These are phyloP conservation scores for Xylaria grammica DNA, from an alignment of 495 filamentous ascomycete genomes.

Conservation along the genomic window DNA sequence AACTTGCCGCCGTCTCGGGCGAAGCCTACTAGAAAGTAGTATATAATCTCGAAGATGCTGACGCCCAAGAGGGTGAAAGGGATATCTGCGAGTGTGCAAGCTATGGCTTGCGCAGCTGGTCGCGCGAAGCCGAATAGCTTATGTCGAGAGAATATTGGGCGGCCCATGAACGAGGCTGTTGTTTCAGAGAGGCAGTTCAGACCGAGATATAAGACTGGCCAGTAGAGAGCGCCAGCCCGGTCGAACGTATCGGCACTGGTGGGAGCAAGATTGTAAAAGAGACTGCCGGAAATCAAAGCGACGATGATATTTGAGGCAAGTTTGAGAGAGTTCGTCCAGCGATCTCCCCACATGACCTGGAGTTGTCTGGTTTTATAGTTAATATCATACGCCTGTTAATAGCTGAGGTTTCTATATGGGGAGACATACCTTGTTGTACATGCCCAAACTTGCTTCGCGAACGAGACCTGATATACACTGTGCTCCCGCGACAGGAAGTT, in stretches of 20 bases:
- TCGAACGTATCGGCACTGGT: slow-evolving; percentile 61
- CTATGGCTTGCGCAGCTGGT: slow-evolving; percentile 78
- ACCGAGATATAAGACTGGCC: slow-evolving; percentile 80
- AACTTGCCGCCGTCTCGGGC: slow-evolving; percentile 75
- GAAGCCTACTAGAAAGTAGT: slow-evolving; percentile 80
- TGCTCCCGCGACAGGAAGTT: slow-evolving; percentile 43
- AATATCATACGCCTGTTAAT: slow-evolving; percentile 5
- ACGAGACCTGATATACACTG: slow-evolving; percentile 55
- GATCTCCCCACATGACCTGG: not conserved
- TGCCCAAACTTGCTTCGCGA: not conserved
- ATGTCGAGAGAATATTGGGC: slow-evolving; percentile 81
- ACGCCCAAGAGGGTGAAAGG: slow-evolving; percentile 75
- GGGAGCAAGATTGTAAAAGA: slow-evolving; percentile 73
- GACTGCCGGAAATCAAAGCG: slow-evolving; percentile 74
- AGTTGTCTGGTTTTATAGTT: not conserved
- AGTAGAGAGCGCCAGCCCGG: slow-evolving; percentile 66
- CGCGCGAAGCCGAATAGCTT: slow-evolving; percentile 86
- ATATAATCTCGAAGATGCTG: slow-evolving; percentile 71
- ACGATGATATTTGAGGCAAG: slow-evolving; percentile 59
- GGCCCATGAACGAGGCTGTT: slow-evolving; percentile 69
- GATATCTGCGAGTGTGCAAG: slow-evolving; percentile 76
- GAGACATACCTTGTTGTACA: slow-evolving; percentile 45
- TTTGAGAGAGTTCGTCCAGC: slow-evolving; percentile 45
- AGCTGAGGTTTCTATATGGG: slow-evolving; percentile 38
- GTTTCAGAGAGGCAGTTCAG: slow-evolving; percentile 79